Conservation (phyloP, 2,329 filamentous ascomycete genomes). For the Lasiodiplodia hormozganensis region DNA sequence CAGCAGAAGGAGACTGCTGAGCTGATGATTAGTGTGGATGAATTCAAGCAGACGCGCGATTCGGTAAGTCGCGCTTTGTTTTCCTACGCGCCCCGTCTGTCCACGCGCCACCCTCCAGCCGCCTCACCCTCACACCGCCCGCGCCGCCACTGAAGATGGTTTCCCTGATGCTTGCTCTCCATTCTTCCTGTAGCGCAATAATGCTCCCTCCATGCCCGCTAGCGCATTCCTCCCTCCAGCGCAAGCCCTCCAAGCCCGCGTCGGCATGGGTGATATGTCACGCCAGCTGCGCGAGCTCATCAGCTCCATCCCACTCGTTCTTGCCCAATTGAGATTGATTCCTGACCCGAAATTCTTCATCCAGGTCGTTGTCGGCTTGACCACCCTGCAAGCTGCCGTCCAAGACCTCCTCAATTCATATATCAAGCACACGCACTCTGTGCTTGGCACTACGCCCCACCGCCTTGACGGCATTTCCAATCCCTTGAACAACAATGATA, state of each 20-base stretch:
- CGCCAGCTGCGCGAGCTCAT: conserved; percentile 33
- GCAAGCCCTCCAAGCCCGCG: conserved; percentile 27
- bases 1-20: conserved; percentile 43
- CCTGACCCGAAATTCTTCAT: conserved; percentile 25
- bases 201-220: conserved; percentile 5
- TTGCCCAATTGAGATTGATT: conserved; percentile 12
- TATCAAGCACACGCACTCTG: conserved; percentile 84
- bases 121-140: conserved; percentile 16
- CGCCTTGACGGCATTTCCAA: conserved; percentile 40
- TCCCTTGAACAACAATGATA: conserved; percentile 47
- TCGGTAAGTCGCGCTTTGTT: conserved; percentile 66
- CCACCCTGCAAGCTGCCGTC: conserved; percentile 76
- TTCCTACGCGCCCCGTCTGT: conserved; percentile 31
- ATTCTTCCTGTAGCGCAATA: conserved; percentile 22
- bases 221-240: conserved; percentile 11
- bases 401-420: conserved; percentile 83
- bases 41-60: conserved; percentile 81
- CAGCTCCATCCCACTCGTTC: conserved; percentile 30
- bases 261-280: conserved; percentile 24
- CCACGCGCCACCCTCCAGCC: conserved; percentile 30
- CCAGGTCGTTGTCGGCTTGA: conserved; percentile 78
- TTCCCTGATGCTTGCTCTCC: conserved; percentile 12
- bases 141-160: conserved; percentile 23
- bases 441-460: conserved; percentile 57
- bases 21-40: conserved; percentile 68